Conservation (phyloP, 768 basidiomycete genomes). For the Fomitopsis pulvina region DNA sequence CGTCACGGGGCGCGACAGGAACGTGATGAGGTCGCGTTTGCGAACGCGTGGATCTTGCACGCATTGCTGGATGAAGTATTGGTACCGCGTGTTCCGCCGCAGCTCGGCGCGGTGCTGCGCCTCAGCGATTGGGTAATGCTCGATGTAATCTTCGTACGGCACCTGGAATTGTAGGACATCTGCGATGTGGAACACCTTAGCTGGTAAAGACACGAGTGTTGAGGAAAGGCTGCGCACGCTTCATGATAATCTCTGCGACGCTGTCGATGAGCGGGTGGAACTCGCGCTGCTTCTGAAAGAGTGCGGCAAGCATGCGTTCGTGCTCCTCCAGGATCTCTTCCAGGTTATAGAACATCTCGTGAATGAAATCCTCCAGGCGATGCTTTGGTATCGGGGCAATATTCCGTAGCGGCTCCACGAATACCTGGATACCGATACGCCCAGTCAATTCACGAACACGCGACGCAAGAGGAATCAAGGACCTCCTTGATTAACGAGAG, state of each 20-base stretch:
- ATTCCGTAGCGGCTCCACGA: conserved; percentile 55
- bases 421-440: conserved; percentile 42
- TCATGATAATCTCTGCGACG: conserved; percentile 68
- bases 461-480: conserved; percentile 4
- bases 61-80: conserved; percentile 55
- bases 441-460: not conserved
- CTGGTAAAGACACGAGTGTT: not conserved
- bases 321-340: conserved; percentile 61
- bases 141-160: conserved; percentile 78
- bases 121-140: conserved; percentile 84
- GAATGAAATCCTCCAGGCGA: conserved; percentile 57
- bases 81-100: conserved; percentile 60
- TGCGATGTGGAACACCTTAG: conserved; percentile 6
- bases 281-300: conserved; percentile 79
- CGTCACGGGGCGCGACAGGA: conserved; percentile 82
- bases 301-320: conserved; percentile 55
- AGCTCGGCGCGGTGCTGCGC: conserved; percentile 75
- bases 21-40: conserved; percentile 74
- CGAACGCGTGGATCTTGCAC: conserved; percentile 58
- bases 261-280: conserved; percentile 80
- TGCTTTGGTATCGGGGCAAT: conserved; percentile 61
- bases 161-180: conserved; percentile 38
- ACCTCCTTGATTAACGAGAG: conserved; percentile 67
- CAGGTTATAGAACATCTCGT: conserved; percentile 83
- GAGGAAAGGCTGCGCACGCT: not conserved